Evolutionary conservation across 345 rosid genomes (phyloP).

Genomic region (Microthlaspi erraticum): DNA sequence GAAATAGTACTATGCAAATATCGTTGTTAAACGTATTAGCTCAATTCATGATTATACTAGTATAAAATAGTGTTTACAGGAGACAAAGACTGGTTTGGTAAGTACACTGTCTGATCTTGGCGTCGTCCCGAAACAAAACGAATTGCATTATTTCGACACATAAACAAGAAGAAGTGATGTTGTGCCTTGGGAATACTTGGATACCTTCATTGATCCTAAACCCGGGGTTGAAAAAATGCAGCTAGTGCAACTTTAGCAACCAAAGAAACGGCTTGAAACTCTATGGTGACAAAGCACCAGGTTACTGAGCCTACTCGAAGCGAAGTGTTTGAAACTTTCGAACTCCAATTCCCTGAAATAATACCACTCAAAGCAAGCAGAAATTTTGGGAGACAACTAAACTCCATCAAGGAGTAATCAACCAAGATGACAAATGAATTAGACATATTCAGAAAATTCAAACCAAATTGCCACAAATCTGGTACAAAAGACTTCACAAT

Average conservation of each 20-base stretch:
- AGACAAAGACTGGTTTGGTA: conserved; percentile 27
- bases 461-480: no score
- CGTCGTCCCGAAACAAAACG: conserved; percentile 16
- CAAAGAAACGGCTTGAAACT: not conserved
- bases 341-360: no score
- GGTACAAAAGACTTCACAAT: no score
- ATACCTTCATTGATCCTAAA: not conserved
- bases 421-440: no score
- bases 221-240: not conserved
- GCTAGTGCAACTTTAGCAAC: not conserved
- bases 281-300: not conserved
- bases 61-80: not conserved
- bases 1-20: not conserved
- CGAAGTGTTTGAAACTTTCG: no score
- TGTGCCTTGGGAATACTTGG: no score
- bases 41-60: not conserved
- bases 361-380: not conserved
- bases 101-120: conserved; percentile 21
- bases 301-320: no score
- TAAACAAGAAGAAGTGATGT: not conserved
- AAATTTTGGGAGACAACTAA: not conserved
- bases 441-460: no score
- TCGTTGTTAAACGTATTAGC: not conserved
- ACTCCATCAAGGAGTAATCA: not conserved
- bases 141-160: conserved; percentile 21